phyloP scores from a whole-genome alignment of 2,329 filamentous ascomycete genomes.

The Colletotrichum higginsianum region DNA sequence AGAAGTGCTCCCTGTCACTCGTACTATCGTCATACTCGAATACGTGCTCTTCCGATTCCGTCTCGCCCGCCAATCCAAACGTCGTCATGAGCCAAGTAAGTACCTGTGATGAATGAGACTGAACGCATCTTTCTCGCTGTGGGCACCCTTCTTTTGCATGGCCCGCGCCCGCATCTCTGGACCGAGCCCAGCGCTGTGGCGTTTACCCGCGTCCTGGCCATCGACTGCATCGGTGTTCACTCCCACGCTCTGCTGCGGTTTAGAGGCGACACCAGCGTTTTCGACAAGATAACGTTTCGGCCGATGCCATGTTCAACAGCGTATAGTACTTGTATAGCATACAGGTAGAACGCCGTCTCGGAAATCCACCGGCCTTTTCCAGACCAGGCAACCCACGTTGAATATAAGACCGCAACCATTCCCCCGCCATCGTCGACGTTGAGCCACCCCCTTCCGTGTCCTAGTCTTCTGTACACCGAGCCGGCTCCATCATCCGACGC shows the following conservation, averaged over 20 bases:
- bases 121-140: neutral
- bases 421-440: constrained; percentile 35
- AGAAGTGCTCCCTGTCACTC: neutral
- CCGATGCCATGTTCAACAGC: constrained; percentile 19
- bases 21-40: constrained; percentile 1
- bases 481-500: constrained; percentile 6
- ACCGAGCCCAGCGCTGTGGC: neutral
- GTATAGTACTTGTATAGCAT: neutral
- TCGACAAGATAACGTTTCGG: constrained; percentile 17
- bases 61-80: constrained; percentile 15
- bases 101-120: no score
- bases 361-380: constrained; percentile 13
- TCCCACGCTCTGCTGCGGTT: neutral
- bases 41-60: neutral
- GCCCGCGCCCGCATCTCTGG: neutral
- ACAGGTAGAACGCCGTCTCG: constrained; percentile 3
- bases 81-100: neutral
- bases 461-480: constrained; percentile 2
- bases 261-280: constrained; percentile 32
- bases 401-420: constrained; percentile 43
- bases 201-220: neutral
- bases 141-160: no score
- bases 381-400: constrained; percentile 30
- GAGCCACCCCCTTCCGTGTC: constrained; percentile 21
- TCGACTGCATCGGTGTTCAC: constrained; percentile 5